Evolutionary conservation across 192 early-diverging fungal genomes (phyloP).

Genomic region (Coemansia sp.): DNA sequence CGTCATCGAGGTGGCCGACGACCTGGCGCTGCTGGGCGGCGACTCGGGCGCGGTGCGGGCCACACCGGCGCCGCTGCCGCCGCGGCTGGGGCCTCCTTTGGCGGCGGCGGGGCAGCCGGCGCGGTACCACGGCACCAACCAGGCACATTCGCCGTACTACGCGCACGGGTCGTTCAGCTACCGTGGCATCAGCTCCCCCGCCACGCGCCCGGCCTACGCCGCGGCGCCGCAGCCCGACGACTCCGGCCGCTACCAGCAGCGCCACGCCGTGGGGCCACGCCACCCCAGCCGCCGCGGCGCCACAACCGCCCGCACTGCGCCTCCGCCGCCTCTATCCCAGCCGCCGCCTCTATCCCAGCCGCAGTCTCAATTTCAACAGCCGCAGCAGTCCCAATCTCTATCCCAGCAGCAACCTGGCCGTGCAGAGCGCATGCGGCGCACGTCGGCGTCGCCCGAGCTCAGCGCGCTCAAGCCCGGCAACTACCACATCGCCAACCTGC

Average conservation of each 20-base stretch:
- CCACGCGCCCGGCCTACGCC: neutral
- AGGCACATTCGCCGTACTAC: slow-evolving; percentile 45
- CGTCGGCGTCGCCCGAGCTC: slow-evolving; percentile 43
- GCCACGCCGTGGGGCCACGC: neutral
- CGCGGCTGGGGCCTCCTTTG: neutral
- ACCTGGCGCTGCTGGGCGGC: neutral
- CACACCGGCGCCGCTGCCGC: slow-evolving; percentile 2
- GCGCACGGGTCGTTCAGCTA: slow-evolving; percentile 23
- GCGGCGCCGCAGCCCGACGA: neutral
- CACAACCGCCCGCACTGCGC: neutral
- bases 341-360: neutral
- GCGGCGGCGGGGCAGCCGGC: slow-evolving; percentile 12
- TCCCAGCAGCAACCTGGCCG: neutral
- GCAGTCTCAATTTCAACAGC: neutral
- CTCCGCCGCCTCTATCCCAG: neutral
- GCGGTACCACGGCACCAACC: slow-evolving; percentile 44
- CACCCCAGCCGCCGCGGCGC: neutral
- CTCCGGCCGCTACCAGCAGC: neutral
- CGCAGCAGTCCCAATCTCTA: neutral
- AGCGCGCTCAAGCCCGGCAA: slow-evolving; percentile 39
- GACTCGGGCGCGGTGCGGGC: neutral
- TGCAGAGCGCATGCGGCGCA: slow-evolving; percentile 6
- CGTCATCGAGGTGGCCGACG: slow-evolving; percentile 28
- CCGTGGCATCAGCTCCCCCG: slow-evolving; percentile 3
- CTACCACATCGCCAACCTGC: slow-evolving; percentile 49